Percentiles rank a stretch among this genome's conserved stretches.
These are phyloP conservation scores for Gnomoniopsis sp. DNA, from an alignment of 2,329 filamentous ascomycete species.

Conservation along the genomic window DNA sequence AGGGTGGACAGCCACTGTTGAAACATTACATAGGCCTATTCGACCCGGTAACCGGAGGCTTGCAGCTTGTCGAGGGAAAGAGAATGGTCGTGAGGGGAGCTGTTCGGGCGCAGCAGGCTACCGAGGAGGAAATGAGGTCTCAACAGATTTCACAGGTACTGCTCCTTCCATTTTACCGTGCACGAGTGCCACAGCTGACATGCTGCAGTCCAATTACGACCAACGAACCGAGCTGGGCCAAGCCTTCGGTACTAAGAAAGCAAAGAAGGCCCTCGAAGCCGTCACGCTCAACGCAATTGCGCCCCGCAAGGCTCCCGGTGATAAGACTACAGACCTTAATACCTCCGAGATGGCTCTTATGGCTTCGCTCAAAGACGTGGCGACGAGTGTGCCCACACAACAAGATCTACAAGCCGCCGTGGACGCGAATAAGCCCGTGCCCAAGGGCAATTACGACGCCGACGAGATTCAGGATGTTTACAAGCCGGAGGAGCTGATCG, in stretches of 20 bases:
- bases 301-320: conserved; percentile 33
- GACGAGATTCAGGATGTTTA: conserved; percentile 71
- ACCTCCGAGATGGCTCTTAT: conserved; percentile 59
- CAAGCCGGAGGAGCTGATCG: conserved; percentile 62
- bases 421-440: conserved; percentile 69
- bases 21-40: conserved; percentile 66
- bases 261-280: conserved; percentile 71
- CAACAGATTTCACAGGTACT: conserved; percentile 34
- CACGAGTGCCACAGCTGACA: not conserved
- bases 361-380: conserved; percentile 58
- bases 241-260: conserved; percentile 82
- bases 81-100: conserved; percentile 60
- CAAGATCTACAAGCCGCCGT: conserved; percentile 63
- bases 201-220: conserved; percentile 53
- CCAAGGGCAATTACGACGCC: conserved; percentile 65
- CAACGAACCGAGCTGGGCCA: conserved; percentile 68
- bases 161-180: not conserved
- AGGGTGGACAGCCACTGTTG: conserved; percentile 39
- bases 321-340: conserved; percentile 46
- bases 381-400: conserved; percentile 62
- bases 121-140: conserved; percentile 42
- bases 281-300: conserved; percentile 69
- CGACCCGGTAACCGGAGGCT: conserved; percentile 55
- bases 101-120: conserved; percentile 53
- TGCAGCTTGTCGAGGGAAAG: conserved; percentile 61